Conservation (phyloP, 2,329 filamentous ascomycete species). For the Thermoascus crustaceus region DNA sequence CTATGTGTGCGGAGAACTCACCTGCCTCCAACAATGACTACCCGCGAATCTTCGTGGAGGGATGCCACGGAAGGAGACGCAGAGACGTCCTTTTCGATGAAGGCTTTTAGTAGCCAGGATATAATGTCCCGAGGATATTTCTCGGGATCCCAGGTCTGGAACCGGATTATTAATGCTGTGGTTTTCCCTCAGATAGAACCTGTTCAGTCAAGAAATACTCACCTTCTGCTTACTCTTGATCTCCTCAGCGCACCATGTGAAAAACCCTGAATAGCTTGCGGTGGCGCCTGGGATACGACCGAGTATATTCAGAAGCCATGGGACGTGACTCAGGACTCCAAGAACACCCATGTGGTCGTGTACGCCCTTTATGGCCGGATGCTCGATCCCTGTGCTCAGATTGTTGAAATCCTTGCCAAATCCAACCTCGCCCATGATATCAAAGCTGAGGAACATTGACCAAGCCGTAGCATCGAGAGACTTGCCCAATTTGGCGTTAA, state of each 20-base stretch:
- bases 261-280: constrained; percentile 4
- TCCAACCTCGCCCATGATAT: constrained; percentile 10
- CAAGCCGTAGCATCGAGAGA: constrained; percentile 9
- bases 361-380: constrained; percentile 26
- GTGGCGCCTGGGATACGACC: constrained; percentile 6
- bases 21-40: constrained; percentile 12
- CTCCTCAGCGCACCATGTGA: constrained; percentile 19
- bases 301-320: constrained; percentile 12
- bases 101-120: constrained; percentile 14
- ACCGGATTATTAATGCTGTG: background rate
- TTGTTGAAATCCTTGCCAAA: constrained; percentile 16
- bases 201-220: constrained; percentile 1
- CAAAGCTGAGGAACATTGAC: constrained; percentile 17
- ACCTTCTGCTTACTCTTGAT: constrained; percentile 26
- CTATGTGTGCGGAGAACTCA: background rate
- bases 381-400: constrained; percentile 14
- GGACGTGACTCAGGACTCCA: constrained; percentile 24
- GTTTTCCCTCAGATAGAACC: background rate
- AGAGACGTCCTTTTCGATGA: constrained; percentile 7
- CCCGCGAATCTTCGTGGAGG: constrained; percentile 10
- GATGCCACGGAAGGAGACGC: constrained; percentile 9
- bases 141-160: constrained; percentile 16
- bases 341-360: constrained; percentile 29
- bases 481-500: background rate
- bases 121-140: constrained; percentile 13